phyloP scores from a whole-genome alignment of 2,329 filamentous ascomycete species.

The Aspergillus pseudotamarii region DNA sequence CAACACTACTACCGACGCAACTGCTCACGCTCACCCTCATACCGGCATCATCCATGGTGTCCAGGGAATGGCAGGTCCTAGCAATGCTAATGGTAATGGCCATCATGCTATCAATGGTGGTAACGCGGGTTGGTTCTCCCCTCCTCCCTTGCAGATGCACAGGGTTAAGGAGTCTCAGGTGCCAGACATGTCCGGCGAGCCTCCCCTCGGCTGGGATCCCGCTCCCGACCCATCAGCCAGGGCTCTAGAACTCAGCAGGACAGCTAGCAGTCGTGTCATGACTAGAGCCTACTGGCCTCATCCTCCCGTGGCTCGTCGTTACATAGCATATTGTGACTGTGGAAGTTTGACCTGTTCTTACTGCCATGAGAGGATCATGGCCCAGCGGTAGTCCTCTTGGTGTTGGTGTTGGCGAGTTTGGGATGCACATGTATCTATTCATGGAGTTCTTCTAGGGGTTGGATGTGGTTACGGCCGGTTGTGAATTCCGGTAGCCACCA shows the following conservation, averaged over 20 bases:
- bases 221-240: neutral
- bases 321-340: neutral
- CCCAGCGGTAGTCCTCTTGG: neutral
- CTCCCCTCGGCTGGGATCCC: neutral
- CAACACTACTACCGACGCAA: neutral
- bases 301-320: neutral
- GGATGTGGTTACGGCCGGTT: neutral
- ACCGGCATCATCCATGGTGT: neutral
- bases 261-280: neutral
- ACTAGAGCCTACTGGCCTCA: neutral
- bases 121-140: neutral
- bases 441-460: neutral
- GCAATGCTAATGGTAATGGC: neutral
- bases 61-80: neutral
- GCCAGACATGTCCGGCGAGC: neutral
- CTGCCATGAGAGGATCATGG: neutral
- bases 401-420: neutral
- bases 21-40: neutral
- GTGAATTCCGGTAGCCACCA: neutral
- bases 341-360: neutral
- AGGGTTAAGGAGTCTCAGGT: neutral
- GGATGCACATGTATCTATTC: neutral
- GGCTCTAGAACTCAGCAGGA: neutral
- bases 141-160: neutral
- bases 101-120: neutral